phyloP scores from a whole-genome alignment of 345 rosid genomes.

The Salix arbutifolia region DNA sequence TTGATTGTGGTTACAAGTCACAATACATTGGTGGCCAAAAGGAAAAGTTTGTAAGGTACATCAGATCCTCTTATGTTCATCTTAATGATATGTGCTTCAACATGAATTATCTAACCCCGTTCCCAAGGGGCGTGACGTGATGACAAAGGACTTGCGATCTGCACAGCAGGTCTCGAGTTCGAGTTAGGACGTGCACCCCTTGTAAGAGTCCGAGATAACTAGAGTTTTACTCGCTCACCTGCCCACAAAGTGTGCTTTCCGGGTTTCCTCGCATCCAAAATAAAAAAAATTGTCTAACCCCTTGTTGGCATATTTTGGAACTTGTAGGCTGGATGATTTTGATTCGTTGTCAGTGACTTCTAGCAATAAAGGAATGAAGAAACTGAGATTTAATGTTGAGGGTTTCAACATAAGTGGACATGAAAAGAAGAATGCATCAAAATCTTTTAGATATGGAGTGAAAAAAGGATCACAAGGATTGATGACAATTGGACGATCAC shows the following conservation, averaged over 20 bases:
- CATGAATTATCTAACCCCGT: not conserved
- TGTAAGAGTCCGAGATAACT: no score
- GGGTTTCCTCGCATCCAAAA: no score
- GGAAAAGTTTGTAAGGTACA: constrained; percentile 72
- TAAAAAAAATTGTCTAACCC: not conserved
- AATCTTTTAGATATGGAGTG: constrained; percentile 54
- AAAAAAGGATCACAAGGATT: constrained; percentile 59
- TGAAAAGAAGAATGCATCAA: constrained; percentile 40
- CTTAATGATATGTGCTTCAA: not conserved
- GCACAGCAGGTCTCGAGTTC: no score
- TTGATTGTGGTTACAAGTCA: constrained; percentile 66
- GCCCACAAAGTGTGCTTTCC: no score
- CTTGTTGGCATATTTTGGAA: constrained; percentile 2
- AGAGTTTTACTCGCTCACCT: no score
- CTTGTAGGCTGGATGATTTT: constrained; percentile 63
- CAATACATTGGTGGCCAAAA: constrained; percentile 68
- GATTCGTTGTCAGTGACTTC: constrained; percentile 55
- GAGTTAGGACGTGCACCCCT: no score
- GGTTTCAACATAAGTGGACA: constrained; percentile 30
- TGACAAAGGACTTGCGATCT: no score
- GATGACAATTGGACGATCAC: constrained; percentile 46
- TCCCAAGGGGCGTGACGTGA: no score
- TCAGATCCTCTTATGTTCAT: not conserved
- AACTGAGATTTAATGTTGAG: constrained; percentile 33
- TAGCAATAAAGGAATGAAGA: constrained; percentile 35